Percentiles rank a stretch among this genome's conserved stretches.
These are phyloP conservation scores for Vararia minispora DNA, from an alignment of 768 basidiomycete species.

Conservation along the genomic window DNA sequence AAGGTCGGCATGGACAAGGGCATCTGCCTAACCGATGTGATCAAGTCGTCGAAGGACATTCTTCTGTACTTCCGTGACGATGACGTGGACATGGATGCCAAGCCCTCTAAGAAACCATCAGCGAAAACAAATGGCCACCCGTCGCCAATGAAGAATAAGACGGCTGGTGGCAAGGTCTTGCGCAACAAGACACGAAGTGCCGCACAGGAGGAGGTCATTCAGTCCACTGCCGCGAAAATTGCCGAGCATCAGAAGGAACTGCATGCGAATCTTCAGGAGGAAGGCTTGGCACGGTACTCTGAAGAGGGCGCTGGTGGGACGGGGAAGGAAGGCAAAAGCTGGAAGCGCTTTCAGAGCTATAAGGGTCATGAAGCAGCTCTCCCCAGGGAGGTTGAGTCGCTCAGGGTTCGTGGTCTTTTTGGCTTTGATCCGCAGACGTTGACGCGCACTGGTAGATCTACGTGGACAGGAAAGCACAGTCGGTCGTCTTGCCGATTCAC, in stretches of 20 bases:
- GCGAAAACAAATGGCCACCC: constrained; percentile 54
- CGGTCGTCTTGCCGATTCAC: constrained; percentile 85
- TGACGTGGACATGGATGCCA: constrained; percentile 43
- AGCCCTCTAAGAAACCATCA: constrained; percentile 41
- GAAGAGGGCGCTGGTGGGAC: constrained; percentile 65
- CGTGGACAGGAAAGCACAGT: constrained; percentile 84
- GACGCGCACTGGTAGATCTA: constrained; percentile 45
- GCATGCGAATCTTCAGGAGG: constrained; percentile 62
- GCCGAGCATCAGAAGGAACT: constrained; percentile 83
- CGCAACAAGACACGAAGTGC: constrained; percentile 87
- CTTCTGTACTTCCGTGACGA: constrained; percentile 73
- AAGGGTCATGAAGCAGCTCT: constrained; percentile 89
- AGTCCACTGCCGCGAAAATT: constrained; percentile 66
- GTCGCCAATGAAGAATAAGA: constrained; percentile 58
- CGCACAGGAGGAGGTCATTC: constrained; percentile 73
- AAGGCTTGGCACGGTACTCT: constrained; percentile 75
- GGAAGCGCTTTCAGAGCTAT: constrained; percentile 96
- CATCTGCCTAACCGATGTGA: constrained; percentile 70
- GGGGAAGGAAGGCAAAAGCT: constrained; percentile 83
- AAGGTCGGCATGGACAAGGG: constrained; percentile 59
- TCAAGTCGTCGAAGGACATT: constrained; percentile 76
- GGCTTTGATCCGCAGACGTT: background rate
- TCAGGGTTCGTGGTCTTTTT: constrained; percentile 46
- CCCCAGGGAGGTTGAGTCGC: constrained; percentile 69
- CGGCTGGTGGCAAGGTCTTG: constrained; percentile 74